Percentiles rank a stretch among this genome's conserved stretches.
Conservation (phyloP, 352 stramenopile species). For the Globisporangium emineosum region DNA sequence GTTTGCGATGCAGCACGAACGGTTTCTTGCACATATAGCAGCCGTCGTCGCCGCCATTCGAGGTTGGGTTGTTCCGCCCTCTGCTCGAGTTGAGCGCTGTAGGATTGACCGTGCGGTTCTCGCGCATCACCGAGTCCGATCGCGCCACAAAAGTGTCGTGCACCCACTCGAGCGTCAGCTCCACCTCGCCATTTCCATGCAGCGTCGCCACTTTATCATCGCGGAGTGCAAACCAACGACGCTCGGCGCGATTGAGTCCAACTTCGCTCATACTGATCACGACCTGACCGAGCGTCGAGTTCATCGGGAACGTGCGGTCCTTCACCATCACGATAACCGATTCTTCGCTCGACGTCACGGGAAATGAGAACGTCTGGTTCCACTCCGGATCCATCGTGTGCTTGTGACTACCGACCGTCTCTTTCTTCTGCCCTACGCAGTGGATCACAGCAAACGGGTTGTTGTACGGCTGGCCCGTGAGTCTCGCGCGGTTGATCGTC, state of each 20-base stretch:
- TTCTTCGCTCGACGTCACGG: conserved; percentile 72
- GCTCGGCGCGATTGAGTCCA: conserved; percentile 72
- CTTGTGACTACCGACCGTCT: conserved; percentile 83
- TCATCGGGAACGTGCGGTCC: conserved; percentile 70
- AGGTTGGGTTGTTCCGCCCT: conserved; percentile 17
- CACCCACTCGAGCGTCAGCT: conserved; percentile 88
- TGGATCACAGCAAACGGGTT: conserved; percentile 81
- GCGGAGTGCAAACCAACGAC: conserved; percentile 74
- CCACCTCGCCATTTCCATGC: conserved; percentile 82
- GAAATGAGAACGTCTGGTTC: conserved; percentile 89
- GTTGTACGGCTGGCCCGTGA: conserved; percentile 86
- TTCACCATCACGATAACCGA: conserved; percentile 70
- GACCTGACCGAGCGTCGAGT: conserved; percentile 73
- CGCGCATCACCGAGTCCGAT: conserved; percentile 81
- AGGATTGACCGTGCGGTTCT: conserved; percentile 41
- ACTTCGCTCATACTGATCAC: conserved; percentile 78
- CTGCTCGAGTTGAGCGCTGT: conserved; percentile 16
- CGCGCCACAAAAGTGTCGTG: conserved; percentile 88
- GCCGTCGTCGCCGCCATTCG: conserved; percentile 36
- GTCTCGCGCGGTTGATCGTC: conserved; percentile 78
- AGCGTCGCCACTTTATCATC: conserved; percentile 60
- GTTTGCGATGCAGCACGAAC: conserved; percentile 75
- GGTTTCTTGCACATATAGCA: conserved; percentile 84
- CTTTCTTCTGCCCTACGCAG: conserved; percentile 84
- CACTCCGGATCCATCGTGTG: conserved; percentile 89